A percentile compares a stretch with the other conserved stretches of the same genome.
phyloP scores from a whole-genome alignment of 2,329 filamentous ascomycete genomes.

The Ambrosiella beaveri region DNA sequence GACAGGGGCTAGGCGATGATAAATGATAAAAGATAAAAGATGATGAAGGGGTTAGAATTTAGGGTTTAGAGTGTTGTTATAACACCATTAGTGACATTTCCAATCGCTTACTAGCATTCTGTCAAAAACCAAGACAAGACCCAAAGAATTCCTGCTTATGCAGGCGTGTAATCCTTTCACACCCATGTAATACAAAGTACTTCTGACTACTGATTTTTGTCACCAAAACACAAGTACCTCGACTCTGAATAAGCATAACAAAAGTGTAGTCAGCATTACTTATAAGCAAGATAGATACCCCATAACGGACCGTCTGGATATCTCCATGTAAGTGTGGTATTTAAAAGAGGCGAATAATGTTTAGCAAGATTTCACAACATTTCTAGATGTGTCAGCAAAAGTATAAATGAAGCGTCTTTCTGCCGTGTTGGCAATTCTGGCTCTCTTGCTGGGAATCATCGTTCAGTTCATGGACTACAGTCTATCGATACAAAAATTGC shows the following conservation, averaged over 20 bases:
- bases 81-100: too few species aligned
- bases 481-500: not conserved
- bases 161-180: too few species aligned
- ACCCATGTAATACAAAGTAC: too few species aligned
- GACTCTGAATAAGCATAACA: not conserved
- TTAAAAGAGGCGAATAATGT: not conserved
- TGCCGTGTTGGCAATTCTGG: conserved; percentile 21
- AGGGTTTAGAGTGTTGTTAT: too few species aligned
- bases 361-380: not conserved
- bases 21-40: too few species aligned
- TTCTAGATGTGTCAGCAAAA: not conserved
- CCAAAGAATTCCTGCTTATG: too few species aligned
- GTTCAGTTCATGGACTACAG: conserved; percentile 18
- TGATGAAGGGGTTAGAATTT: too few species aligned
- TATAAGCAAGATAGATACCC: not conserved
- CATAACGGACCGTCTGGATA: not conserved
- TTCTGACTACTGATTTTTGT: too few species aligned
- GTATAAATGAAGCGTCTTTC: conserved; percentile 26
- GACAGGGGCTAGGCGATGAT: too few species aligned
- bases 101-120: too few species aligned
- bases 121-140: too few species aligned
- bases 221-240: not conserved
- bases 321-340: not conserved
- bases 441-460: conserved; percentile 24
- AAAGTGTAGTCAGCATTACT: not conserved